Base-by-base conservation (phyloP, 179 eudicot genomes). In the Silene vulgaris region DNA sequence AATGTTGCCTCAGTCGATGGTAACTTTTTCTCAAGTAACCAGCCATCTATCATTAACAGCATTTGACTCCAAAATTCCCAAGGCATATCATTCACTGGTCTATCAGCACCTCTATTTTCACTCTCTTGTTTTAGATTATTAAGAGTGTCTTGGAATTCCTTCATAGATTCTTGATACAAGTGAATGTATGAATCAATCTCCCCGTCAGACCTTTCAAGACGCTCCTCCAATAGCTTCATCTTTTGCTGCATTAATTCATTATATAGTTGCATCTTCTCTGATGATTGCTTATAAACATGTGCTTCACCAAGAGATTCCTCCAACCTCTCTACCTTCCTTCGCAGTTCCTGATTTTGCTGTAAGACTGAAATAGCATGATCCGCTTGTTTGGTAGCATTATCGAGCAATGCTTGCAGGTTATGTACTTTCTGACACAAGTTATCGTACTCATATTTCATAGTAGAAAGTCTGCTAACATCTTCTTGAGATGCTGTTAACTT, bases 11-110 rank as follows among this genome's bases (percentile, higher is more conserved):
- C 89, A 48, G 83, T 81, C 4, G 81, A 70, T 29, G 86, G 83
- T 60, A 95, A 59, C 76, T 92, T 90, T 80, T 87, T 88, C 84
- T 95, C 99, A 80, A 95, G 89, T 74, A 83, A 81, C 99, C 99
- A 95, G 60, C 93, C 97, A 86, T 95, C 99, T 69, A 92, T 78
- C 89, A 87, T 84, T 68, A 92, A 88, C 88, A 95, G 79, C 83
- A 95, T 75, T 74, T 84, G 91, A 78, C 97, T 92, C 97, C 97
- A 95, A 76, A 92, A 89, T 67, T 92, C 91, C 87, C 85, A 81
- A 65, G 99, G 99, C 90, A 88, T 88, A 76, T 89, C 88, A 77
- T 84, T 77, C 59, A 87, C 91, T 76, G 89, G 90, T 74, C 81
- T 87, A 80, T 85, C 86, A 66, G 75, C 29, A 67, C 80, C 83